Base-by-base conservation (phyloP, 2,329 filamentous ascomycete genomes). In the Clarireedia sp. region DNA sequence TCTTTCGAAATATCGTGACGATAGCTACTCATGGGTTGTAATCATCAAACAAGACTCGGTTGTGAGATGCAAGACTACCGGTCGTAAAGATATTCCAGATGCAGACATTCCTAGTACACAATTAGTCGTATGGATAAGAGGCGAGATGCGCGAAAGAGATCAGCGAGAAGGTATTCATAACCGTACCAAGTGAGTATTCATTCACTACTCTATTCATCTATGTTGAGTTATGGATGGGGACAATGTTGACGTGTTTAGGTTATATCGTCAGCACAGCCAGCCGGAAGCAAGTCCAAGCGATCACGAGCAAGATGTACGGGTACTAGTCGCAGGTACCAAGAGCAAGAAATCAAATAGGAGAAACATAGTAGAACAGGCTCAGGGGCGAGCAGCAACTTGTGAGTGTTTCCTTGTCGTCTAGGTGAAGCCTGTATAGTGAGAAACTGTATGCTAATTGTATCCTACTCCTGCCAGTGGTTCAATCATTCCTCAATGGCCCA, bases 261-360 rank as follows among this genome's bases (percentile, higher is more conserved):
- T 68, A 16, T 60, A 63, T 40, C 66, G 66, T n/a, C 54, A 60
- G 47, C 53, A 56, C 7, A 66, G 59, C 49, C 59, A 68, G 40
- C 58, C 58, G 14, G 65, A 67, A 10, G 45, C 56, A n/a, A 52
- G 46, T 5, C 45, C 50, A 12, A 50, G 23, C 33, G 74, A 80
- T 44, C 73, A 77, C 54, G 78, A 83, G 57, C 85, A 87, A 62
- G 87, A 92, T 55, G 90, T 97, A 46, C 85, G 87, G 58, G 86
- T 97, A n/a, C 78, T 96, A 3, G 80, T 90, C 5, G 83, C 88
- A 1, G 86, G 89, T 56, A 91, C 90, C 49, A 84, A 86, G 64
- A 90, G 85, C 70, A 96, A 96, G 72, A 97, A 96, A 74, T 88
- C 87, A 60, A 96, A 96, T 71, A 84, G 92, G 52, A 84, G 85